Evolutionary conservation across 2,329 filamentous ascomycete species (phyloP).

Genomic region (Cyphellophora attinorum): DNA sequence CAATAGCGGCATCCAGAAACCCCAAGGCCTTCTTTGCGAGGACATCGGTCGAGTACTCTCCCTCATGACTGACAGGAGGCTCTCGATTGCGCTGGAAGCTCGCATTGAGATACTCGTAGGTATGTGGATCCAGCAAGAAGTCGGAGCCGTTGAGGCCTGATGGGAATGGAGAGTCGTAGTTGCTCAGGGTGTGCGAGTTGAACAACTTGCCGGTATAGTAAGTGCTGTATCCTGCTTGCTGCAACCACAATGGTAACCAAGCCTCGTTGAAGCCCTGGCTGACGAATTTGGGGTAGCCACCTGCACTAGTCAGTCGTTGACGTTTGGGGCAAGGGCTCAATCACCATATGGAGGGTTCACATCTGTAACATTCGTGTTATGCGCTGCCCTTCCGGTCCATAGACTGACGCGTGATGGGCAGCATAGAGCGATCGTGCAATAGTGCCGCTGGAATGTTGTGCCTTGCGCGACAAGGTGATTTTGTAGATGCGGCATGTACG

Average conservation of each 20-base stretch:
- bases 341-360: slow-evolving; percentile 32
- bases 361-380: slow-evolving; percentile 63
- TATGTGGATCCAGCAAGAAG: slow-evolving; percentile 38
- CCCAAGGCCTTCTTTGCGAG: slow-evolving; percentile 49
- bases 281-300: slow-evolving; percentile 42
- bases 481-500: slow-evolving; percentile 50
- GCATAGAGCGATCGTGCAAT: slow-evolving; percentile 57
- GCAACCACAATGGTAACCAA: slow-evolving; percentile 44
- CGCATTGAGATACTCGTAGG: slow-evolving; percentile 59
- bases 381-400: slow-evolving; percentile 56
- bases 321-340: too few species aligned
- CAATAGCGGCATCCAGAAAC: slow-evolving; percentile 52
- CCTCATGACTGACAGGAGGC: slow-evolving; percentile 44
- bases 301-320: slow-evolving; percentile 14
- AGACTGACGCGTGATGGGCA: slow-evolving; percentile 59
- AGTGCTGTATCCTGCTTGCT: slow-evolving; percentile 42
- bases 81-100: slow-evolving; percentile 52
- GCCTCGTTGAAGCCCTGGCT: slow-evolving; percentile 40
- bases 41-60: slow-evolving; percentile 50
- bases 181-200: slow-evolving; percentile 40
- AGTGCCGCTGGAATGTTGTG: slow-evolving; percentile 53
- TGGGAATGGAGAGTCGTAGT: slow-evolving; percentile 34
- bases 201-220: slow-evolving; percentile 49
- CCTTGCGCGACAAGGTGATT: slow-evolving; percentile 50
- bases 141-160: slow-evolving; percentile 31